These are phyloP conservation scores for Fraxinus albicans DNA, from an alignment of 305 asterid genomes.

Conservation along the genomic window DNA sequence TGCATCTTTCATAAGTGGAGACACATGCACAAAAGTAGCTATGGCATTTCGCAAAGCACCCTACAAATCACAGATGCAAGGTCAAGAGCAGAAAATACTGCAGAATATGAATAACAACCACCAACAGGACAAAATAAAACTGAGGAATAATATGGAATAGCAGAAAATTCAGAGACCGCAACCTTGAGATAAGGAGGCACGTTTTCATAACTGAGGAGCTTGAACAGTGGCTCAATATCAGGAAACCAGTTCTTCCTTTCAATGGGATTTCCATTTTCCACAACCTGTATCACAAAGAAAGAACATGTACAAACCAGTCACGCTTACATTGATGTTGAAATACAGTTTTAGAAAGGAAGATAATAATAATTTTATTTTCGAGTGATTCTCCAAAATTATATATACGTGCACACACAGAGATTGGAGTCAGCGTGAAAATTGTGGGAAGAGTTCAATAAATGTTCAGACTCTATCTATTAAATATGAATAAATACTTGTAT, in stretches of 20 bases:
- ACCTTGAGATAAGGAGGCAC: constrained; percentile 99
- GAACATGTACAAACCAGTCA: not conserved
- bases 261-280: constrained; percentile 75
- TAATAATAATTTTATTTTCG: not conserved
- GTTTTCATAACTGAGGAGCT: constrained; percentile 92
- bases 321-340: not conserved
- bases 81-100: constrained; percentile 26
- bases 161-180: constrained; percentile 21
- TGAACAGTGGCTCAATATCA: constrained; percentile 92
- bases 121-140: constrained; percentile 22
- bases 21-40: constrained; percentile 71
- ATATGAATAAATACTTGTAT: not conserved
- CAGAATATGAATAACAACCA: constrained; percentile 10
- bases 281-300: constrained; percentile 51
- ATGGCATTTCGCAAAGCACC: constrained; percentile 90
- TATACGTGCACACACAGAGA: not conserved
- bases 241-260: constrained; percentile 95
- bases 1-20: constrained; percentile 78
- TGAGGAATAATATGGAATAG: constrained; percentile 12
- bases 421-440: not conserved
- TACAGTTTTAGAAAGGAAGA: constrained; percentile 10
- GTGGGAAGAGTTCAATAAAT: not conserved
- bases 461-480: not conserved
- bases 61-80: constrained; percentile 38
- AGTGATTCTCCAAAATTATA: not conserved